These are phyloP conservation scores for Penstemon eatonii DNA, from an alignment of 257 asterid species.

Conservation along the genomic window DNA sequence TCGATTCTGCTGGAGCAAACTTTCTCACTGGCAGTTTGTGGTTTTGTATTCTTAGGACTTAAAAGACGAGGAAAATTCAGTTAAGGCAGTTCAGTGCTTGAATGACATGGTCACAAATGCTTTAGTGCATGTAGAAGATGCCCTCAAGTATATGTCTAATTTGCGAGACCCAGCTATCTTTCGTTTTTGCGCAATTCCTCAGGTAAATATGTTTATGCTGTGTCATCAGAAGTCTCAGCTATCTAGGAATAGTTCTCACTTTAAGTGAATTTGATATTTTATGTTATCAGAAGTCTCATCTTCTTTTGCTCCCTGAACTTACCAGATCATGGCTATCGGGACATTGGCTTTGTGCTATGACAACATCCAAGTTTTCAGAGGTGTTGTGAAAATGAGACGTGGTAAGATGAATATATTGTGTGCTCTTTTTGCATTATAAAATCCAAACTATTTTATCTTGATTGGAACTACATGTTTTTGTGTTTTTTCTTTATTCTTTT, in stretches of 20 bases:
- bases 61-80: constrained; percentile 78
- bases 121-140: constrained; percentile 73
- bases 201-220: constrained; percentile 47
- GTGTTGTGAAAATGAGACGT: constrained; percentile 96
- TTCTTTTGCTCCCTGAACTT: constrained; percentile 28
- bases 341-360: constrained; percentile 90
- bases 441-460: constrained; percentile 14
- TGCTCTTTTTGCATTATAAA: constrained; percentile 20
- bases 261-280: constrained; percentile 7
- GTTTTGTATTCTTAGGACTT: constrained; percentile 60
- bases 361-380: constrained; percentile 88
- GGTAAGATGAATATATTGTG: constrained; percentile 53
- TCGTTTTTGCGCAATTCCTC: constrained; percentile 96
- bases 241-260: constrained; percentile 14
- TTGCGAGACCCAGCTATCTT: constrained; percentile 81
- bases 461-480: constrained; percentile 5
- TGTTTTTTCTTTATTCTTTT: neutral
- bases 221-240: neutral
- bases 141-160: constrained; percentile 69
- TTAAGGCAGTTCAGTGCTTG: constrained; percentile 88
- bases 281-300: constrained; percentile 15
- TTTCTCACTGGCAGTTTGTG: constrained; percentile 22
- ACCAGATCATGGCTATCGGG: constrained; percentile 96
- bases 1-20: constrained; percentile 7
- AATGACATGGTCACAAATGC: constrained; percentile 98